Percentiles rank a stretch among this genome's conserved stretches.
These are phyloP conservation scores for Rutstroemia sydowiana DNA, from an alignment of 2,329 filamentous ascomycete species.

Conservation along the genomic window DNA sequence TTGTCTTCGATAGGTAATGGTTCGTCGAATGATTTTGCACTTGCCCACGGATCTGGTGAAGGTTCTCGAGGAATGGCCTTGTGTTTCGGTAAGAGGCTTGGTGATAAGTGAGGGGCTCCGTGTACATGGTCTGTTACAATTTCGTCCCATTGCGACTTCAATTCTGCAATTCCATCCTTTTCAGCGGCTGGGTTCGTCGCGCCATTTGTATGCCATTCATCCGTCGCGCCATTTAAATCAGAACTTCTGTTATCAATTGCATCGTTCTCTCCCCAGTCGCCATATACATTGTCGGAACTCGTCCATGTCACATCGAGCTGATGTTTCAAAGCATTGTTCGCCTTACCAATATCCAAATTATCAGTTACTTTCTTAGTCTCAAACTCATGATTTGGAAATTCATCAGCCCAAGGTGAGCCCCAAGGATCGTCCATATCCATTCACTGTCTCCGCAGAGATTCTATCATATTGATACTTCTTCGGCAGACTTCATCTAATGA, in stretches of 20 bases:
- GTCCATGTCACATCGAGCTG: conserved; percentile 24
- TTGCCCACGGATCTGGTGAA: conserved; percentile 27
- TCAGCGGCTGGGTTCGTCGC: neutral
- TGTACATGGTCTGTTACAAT: neutral
- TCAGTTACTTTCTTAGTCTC: conserved; percentile 3
- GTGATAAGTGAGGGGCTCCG: conserved; percentile 9
- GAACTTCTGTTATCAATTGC: conserved; percentile 5
- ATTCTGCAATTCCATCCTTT: conserved; percentile 7
- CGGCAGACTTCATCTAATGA: neutral
- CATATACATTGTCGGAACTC: conserved; percentile 21
- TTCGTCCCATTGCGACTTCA: conserved; percentile 14
- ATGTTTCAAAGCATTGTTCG: conserved; percentile 16
- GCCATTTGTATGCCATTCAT: conserved; percentile 12
- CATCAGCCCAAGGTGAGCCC: conserved; percentile 34
- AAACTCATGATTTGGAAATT: conserved; percentile 12
- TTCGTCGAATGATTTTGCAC: neutral
- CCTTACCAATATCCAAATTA: conserved; percentile 12
- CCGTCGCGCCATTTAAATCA: conserved; percentile 15
- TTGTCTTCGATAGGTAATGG: neutral
- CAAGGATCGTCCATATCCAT: conserved; percentile 33
- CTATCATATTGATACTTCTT: conserved; percentile 28
- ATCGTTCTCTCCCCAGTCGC: conserved; percentile 22
- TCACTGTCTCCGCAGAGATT: conserved; percentile 5
- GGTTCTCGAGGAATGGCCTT: conserved; percentile 15
- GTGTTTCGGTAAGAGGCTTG: conserved; percentile 13